phyloP scores from a whole-genome alignment of 2,329 filamentous ascomycete genomes.

The Akanthomyces dipterigenus region DNA sequence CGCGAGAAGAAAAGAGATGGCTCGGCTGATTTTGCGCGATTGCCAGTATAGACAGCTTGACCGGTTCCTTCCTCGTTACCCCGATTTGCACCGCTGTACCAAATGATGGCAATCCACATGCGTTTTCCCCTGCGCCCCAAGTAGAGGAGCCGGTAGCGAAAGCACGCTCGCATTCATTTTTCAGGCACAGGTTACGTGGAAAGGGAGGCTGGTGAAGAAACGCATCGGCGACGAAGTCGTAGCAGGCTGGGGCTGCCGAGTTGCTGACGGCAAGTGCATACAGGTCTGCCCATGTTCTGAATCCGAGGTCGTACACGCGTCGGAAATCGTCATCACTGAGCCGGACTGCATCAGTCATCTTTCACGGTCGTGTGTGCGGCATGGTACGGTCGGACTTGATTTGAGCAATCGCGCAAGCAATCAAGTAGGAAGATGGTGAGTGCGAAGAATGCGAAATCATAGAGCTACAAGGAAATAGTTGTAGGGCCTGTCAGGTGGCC shows the following conservation, averaged over 20 bases:
- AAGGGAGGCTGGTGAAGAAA: not conserved
- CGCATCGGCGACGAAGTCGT: not conserved
- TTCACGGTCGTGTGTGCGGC: not conserved
- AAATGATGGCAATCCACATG: not conserved
- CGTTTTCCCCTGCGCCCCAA: not conserved
- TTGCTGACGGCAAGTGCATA: not conserved
- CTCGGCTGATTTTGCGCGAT: not conserved
- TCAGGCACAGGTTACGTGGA: not conserved
- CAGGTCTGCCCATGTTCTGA: not conserved
- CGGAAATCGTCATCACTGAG: not conserved
- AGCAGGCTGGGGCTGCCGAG: not conserved
- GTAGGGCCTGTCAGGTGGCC: not conserved
- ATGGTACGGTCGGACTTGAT: no score
- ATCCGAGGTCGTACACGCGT: not conserved
- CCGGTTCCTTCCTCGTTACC: not conserved
- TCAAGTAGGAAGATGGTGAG: not conserved
- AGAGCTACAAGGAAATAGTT: not conserved
- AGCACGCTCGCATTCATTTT: not conserved
- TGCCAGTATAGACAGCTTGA: conserved; percentile 1
- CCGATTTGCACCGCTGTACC: not conserved
- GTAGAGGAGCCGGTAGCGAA: not conserved
- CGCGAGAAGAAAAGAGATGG: not conserved
- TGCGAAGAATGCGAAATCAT: not conserved
- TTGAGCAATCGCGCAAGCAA: not conserved
- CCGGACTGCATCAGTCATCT: not conserved